Base-by-base conservation (phyloP, 2,329 filamentous ascomycete genomes). In the Fusarium lateritium region DNA sequence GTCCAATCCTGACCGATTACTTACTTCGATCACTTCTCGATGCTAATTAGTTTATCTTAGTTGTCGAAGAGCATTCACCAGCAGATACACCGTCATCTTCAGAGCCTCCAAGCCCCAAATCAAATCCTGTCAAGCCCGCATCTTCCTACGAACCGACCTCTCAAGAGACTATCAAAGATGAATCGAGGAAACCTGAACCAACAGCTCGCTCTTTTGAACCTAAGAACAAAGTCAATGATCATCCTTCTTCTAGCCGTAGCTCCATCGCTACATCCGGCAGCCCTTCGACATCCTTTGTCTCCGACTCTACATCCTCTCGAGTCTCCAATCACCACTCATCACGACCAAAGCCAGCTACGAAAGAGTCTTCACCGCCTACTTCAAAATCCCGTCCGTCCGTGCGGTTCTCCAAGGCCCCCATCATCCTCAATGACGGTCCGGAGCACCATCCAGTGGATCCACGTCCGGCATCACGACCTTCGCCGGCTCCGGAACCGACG, bases 321-420 rank as follows among this genome's bases (percentile, higher is more conserved):
- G 40, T 38, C 8, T 72, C 68, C 15, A 62, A 65, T 38, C 38
- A 40, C 11, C 51, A 57, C 6, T 56, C 71, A 8, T 58, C 56
- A 8, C 59, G 44, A 9, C 46, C 64, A 24, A 56, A 65, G 24
- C 49, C 70, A 2, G 39, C 58, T 21, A 39, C 53, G 2, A 49
- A 51, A 2, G 52, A 63, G 17, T 46, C 64, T 7, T 58, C 57
- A 3, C 55, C 61, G 13, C 26, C 62, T 13, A 58, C 51, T 9
- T 62, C 71, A 11, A 75, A 64, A 47, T 19, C 61, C 6, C 73
- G 75, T 0, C 77, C 71, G 7, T 73, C 74, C 1, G 77, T 79
- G 8, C 77, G 76, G 42, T 79, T 79, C 59, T 77, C 75, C 4
- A 73, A 78, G 3, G 73, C 54, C 1, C 76, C 76, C 1, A 66